phyloP scores from a whole-genome alignment of 306 rosid species.

The Quercus dentata region DNA sequence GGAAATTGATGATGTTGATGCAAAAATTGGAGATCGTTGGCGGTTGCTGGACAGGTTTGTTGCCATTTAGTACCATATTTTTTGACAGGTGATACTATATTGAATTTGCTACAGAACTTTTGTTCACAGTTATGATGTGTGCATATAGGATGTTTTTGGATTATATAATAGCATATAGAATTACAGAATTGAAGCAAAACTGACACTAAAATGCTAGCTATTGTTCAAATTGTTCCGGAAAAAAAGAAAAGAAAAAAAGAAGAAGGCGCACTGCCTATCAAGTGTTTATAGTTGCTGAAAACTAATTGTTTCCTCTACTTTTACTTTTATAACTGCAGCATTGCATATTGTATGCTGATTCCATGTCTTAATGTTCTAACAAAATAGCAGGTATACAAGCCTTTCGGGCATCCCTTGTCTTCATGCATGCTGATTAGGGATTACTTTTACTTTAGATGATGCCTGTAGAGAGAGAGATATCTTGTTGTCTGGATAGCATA shows the following conservation, averaged over 20 bases:
- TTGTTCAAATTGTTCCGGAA: no score
- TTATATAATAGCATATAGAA: not conserved
- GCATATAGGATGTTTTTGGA: not conserved
- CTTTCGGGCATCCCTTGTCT: not conserved
- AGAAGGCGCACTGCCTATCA: no score
- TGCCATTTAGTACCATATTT: not conserved
- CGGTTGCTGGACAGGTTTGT: constrained; percentile 81
- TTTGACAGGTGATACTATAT: not conserved
- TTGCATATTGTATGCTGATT: no score
- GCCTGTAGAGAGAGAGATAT: no score
- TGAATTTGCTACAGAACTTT: not conserved
- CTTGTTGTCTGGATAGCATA: not conserved
- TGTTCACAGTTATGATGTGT: not conserved
- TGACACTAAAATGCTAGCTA: no score
- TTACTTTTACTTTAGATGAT: not conserved
- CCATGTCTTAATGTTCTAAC: not conserved
- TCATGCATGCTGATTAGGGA: not conserved
- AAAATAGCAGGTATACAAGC: not conserved
- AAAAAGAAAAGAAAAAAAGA: no score
- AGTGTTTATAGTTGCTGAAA: no score
- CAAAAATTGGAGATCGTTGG: constrained; percentile 86
- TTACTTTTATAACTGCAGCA: no score
- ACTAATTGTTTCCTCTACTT: no score
- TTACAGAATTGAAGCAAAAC: not conserved
- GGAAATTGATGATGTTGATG: constrained; percentile 97